Evolutionary conservation across 169 alveolate genomes (phyloP).

Genomic region (Theileria luwenshuni): DNA sequence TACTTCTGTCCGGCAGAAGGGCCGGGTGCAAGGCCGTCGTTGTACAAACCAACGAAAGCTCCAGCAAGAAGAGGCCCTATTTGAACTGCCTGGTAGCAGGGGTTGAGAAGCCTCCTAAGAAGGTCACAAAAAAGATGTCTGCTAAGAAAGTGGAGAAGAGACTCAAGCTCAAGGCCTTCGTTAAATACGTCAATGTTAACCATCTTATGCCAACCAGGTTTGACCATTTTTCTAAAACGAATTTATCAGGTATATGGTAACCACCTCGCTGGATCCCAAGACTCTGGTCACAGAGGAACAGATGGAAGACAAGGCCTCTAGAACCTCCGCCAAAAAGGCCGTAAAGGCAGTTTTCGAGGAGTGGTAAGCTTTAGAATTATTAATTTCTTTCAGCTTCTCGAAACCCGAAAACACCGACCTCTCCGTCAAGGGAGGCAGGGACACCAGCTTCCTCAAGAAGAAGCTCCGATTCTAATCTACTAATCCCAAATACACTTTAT

Average conservation of each 20-base stretch:
- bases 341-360: slow-evolving; percentile 66
- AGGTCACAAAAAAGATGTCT: slow-evolving; percentile 91
- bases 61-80: slow-evolving; percentile 93
- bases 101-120: slow-evolving; percentile 93
- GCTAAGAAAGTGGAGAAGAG: slow-evolving; percentile 90
- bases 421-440: slow-evolving; percentile 50
- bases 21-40: slow-evolving; percentile 99
- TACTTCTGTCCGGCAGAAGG: slow-evolving; percentile 95
- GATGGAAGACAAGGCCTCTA: slow-evolving; percentile 62
- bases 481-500: neutral
- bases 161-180: slow-evolving; percentile 92
- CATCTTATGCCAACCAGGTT: slow-evolving; percentile 99
- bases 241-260: slow-evolving; percentile 38
- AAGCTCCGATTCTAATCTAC: slow-evolving; percentile 55
- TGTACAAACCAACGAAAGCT: slow-evolving; percentile 93
- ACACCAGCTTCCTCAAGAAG: slow-evolving; percentile 63
- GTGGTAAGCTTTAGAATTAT: slow-evolving; percentile 9
- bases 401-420: slow-evolving; percentile 52
- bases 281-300: slow-evolving; percentile 63
- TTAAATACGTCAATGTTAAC: slow-evolving; percentile 94
- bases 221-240: slow-evolving; percentile 6
- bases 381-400: slow-evolving; percentile 24
- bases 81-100: slow-evolving; percentile 96
- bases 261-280: slow-evolving; percentile 66
- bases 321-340: slow-evolving; percentile 64